Conservation (phyloP, 192 early-diverging fungal genomes). For the Gaertneriomyces sp. region DNA sequence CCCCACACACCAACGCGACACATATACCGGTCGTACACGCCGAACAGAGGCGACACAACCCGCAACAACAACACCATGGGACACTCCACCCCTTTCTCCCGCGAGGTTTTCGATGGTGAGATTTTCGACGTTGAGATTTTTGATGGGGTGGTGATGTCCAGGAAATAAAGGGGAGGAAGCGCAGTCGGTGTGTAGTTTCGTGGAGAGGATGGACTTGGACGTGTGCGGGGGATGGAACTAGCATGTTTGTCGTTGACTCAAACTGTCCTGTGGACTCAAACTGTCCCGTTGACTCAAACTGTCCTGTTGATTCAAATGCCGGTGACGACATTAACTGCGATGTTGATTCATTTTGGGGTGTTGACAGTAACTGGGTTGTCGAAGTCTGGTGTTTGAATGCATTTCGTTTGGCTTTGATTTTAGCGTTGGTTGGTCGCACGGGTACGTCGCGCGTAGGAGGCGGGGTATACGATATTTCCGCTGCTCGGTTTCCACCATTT, state of each 20-base stretch:
- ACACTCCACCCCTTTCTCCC: background rate
- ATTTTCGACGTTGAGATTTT: no score
- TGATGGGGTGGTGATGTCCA: no score
- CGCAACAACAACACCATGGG: background rate
- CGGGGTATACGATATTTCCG: background rate
- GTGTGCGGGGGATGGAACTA: no score
- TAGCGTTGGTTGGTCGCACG: background rate
- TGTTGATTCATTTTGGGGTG: no score
- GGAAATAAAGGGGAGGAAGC: slow-evolving; percentile 18
- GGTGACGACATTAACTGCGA: no score
- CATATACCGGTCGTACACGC: slow-evolving; percentile 2
- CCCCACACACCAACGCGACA: background rate
- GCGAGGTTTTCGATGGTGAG: no score
- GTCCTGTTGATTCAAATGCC: no score
- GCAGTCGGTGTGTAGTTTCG: slow-evolving; percentile 11
- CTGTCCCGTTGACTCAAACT: no score
- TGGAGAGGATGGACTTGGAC: no score
- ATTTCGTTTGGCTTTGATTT: background rate
- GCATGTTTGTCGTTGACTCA: no score
- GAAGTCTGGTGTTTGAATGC: background rate
- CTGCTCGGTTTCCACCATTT: background rate
- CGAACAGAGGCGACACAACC: slow-evolving; percentile 2
- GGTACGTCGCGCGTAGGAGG: background rate
- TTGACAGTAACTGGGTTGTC: no score
- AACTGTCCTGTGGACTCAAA: no score